phyloP scores from a whole-genome alignment of 2,329 filamentous ascomycete genomes.

The Ascomycota sp. region DNA sequence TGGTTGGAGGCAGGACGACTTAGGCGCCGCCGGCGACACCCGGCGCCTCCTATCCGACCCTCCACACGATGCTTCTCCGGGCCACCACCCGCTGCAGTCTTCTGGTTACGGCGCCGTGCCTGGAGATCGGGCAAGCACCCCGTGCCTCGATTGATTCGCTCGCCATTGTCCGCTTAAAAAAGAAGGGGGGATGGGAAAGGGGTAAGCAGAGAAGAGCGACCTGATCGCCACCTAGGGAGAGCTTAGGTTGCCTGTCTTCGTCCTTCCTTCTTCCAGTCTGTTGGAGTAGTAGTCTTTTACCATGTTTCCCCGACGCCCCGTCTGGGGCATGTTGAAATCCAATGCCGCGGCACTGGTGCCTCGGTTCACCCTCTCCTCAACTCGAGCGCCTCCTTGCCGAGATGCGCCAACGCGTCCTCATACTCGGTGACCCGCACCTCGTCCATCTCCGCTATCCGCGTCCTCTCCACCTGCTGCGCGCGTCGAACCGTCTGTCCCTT shows the following conservation, averaged over 20 bases:
- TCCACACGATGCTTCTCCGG: constrained; percentile 8
- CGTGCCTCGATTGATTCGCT: no score
- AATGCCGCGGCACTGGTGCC: not conserved
- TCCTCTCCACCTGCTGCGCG: constrained; percentile 23
- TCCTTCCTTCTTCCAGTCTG: no score
- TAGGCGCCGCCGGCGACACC: constrained; percentile 4
- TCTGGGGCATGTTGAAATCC: no score
- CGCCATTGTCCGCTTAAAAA: no score
- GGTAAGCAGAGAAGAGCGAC: no score
- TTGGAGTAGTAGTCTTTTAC: no score
- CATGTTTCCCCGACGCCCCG: no score
- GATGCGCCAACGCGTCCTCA: constrained; percentile 35
- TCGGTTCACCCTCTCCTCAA: constrained; percentile 7
- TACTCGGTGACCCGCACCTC: constrained; percentile 26
- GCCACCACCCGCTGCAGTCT: constrained; percentile 1
- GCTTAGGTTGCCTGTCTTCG: no score
- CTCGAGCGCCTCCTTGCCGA: constrained; percentile 37
- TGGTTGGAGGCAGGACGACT: constrained; percentile 4
- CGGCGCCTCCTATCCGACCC: constrained; percentile 10
- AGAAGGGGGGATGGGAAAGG: no score
- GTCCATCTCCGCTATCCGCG: constrained; percentile 24
- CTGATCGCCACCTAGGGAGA: no score
- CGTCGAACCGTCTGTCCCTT: constrained; percentile 29
- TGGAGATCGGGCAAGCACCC: no score
- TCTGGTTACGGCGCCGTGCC: constrained; percentile 1